Percentiles rank a stretch among this genome's conserved stretches.
phyloP scores from a whole-genome alignment of 345 rosid species.

The Hibiscus trionum region DNA sequence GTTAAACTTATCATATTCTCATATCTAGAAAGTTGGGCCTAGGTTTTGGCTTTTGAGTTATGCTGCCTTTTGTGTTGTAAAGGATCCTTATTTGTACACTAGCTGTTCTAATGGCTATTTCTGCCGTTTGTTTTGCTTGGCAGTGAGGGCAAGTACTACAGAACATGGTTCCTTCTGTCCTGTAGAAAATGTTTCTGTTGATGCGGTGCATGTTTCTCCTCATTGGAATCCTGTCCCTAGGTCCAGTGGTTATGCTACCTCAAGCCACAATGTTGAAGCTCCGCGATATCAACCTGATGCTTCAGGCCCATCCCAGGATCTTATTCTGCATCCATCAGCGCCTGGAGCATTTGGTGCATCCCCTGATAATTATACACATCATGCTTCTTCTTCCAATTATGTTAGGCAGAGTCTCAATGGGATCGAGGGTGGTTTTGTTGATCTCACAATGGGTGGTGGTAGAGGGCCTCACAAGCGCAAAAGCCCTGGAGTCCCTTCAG shows the following conservation, averaged over 20 bases:
- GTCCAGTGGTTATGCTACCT: conserved; percentile 42
- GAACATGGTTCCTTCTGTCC: conserved; percentile 51
- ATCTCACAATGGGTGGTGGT: conserved; percentile 41
- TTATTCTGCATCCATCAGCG: conserved; percentile 33
- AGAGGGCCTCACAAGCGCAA: conserved; percentile 70
- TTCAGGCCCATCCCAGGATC: conserved; percentile 41
- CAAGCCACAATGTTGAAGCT: conserved; percentile 40
- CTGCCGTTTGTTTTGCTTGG: conserved; percentile 6
- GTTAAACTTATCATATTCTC: background rate
- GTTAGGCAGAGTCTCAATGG: conserved; percentile 41
- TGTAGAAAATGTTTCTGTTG: conserved; percentile 36
- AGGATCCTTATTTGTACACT: background rate
- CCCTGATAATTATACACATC: conserved; percentile 40
- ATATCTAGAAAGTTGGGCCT: background rate
- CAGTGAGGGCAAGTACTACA: conserved; percentile 42
- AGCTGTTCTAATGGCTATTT: conserved; percentile 9
- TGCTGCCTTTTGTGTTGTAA: background rate
- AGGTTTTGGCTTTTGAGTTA: background rate
- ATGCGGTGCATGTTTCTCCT: conserved; percentile 43
- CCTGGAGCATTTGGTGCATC: conserved; percentile 35
- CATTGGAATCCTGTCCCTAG: conserved; percentile 52
- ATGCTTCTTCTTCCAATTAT: conserved; percentile 52
- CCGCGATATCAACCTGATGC: conserved; percentile 32
- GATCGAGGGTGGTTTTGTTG: conserved; percentile 43
- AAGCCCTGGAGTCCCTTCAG: conserved; percentile 53